Evolutionary conservation across 257 asterid species (phyloP).

Genomic region (Jaltomata sinuosa): DNA sequence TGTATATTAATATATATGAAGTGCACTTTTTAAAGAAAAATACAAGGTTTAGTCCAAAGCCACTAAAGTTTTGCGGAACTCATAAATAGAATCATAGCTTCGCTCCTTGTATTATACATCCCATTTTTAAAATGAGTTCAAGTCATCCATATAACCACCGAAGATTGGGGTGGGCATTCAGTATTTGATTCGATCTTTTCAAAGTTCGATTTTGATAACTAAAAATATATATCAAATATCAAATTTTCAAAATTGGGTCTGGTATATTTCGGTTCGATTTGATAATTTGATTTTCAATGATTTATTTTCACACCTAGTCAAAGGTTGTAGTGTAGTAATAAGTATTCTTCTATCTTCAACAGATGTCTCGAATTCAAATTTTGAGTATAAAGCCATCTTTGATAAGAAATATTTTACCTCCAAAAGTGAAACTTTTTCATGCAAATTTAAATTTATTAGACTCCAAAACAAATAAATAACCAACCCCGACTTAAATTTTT

Average conservation of each 20-base stretch:
- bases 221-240: background rate
- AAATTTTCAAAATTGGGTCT: background rate
- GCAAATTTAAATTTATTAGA: background rate
- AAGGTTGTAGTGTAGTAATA: background rate
- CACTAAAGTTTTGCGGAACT: too few relatives aligned
- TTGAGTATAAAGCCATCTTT: too few relatives aligned
- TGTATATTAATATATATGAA: too few relatives aligned
- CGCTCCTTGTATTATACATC: too few relatives aligned
- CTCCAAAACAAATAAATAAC: background rate
- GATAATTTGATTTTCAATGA: background rate
- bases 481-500: too few relatives aligned
- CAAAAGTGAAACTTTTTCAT: too few relatives aligned
- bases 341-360: background rate
- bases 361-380: fast-evolving
- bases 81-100: too few relatives aligned
- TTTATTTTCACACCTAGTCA: background rate
- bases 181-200: too few relatives aligned
- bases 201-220: background rate
- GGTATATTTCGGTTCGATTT: background rate
- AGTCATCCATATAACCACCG: background rate
- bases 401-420: too few relatives aligned
- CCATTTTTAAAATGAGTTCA: too few relatives aligned
- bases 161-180: too few relatives aligned
- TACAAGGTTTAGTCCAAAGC: background rate
- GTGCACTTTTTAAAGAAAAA: background rate